phyloP scores from a whole-genome alignment of 78 protist genomes.

The Pigoraptor vietnamica region DNA sequence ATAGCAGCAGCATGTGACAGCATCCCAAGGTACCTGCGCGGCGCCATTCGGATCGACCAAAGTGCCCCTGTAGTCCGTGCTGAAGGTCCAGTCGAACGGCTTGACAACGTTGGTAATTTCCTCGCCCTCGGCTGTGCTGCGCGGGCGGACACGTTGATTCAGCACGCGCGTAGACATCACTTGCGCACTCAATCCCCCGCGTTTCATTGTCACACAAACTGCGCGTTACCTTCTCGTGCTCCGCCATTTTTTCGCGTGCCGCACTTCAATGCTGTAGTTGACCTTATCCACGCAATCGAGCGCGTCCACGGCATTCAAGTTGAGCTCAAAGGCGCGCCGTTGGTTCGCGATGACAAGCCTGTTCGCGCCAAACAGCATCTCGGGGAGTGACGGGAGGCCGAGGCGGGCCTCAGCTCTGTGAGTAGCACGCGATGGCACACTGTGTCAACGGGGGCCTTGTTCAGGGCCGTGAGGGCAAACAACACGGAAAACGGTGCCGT shows the following conservation, averaged over 20 bases:
- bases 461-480: neutral
- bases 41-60: neutral
- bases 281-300: neutral
- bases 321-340: neutral
- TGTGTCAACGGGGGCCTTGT: too few species aligned
- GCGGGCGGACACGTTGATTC: too few species aligned
- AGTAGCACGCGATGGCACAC: neutral
- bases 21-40: neutral
- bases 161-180: too few species aligned
- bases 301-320: slow-evolving; percentile 50
- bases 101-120: neutral
- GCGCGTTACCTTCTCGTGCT: neutral
- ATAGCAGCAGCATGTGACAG: too few species aligned
- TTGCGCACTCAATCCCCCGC: too few species aligned
- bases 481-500: neutral
- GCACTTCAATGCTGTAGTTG: neutral
- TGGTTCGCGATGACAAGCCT: neutral
- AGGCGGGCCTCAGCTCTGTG: neutral
- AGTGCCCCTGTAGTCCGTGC: slow-evolving; percentile 43
- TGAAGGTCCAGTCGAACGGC: slow-evolving; percentile 63
- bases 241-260: neutral
- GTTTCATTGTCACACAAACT: neutral
- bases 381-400: neutral
- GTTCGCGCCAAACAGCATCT: neutral
- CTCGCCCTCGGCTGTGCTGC: neutral